Base-by-base conservation (phyloP, 169 alveolate genomes). In the Plasmodium gallinaceum region DNA sequence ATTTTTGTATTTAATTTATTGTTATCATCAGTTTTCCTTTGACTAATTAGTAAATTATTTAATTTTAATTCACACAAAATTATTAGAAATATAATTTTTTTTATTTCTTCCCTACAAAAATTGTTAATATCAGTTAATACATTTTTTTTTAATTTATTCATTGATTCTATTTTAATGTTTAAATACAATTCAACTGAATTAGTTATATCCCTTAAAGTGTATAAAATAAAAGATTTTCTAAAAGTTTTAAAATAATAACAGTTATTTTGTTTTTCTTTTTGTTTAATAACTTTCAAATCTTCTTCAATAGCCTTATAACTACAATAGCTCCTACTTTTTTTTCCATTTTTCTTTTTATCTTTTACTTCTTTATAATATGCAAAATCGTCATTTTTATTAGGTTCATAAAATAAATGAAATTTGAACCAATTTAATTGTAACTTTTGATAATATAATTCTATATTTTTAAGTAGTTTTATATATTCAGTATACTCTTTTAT, bases 51-150 rank as follows among this genome's bases (percentile, higher is more conserved):
- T 3, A 68, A 22, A 66, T 80, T 80, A 66, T 80, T 80, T 66
- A 80, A 80, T 66, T 80, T 80, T 20, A 80, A n/a, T 80, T 80
- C 90, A 66, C 90, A 60, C 46, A 80, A 62, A 22, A 80, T 57
- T 20, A 80, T 66, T 39, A 80, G 72, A 26, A 18, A 43, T 51
- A 66, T 42, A 48, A 80, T 32, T 80, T 80, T 66, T 43, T 80
- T 66, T 60, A 65, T 60, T 66, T 71, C 66, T 69, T 12, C 12
- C 52, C 51, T 68, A 71, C 90, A 80, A 80, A 80, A 80, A 51
- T 80, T 43, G 14, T 80, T 58, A 58, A 80, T n/a, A 37, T 65
- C 18, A 0, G 62, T 54, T 57, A 80, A 60, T 68, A 52, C 20
- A 26, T 32, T n/a, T 51, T 80, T 80, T 80, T 80, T 80, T 65